Conservation (phyloP, 2,329 filamentous ascomycete genomes). For the Xylariales sp. region DNA sequence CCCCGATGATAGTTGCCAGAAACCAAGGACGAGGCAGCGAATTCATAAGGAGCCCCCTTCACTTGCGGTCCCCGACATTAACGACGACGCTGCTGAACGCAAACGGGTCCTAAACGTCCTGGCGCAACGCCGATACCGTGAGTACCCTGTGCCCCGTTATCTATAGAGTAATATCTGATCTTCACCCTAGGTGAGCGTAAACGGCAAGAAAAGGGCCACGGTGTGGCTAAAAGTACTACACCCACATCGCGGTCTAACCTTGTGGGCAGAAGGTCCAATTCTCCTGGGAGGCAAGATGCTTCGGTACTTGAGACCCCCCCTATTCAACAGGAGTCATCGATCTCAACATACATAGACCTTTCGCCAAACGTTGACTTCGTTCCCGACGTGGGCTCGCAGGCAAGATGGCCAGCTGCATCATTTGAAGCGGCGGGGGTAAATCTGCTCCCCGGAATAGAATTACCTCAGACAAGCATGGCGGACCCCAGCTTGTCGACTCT, state of each 20-base stretch:
- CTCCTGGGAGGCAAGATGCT: not conserved
- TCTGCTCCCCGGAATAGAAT: slow-evolving; percentile 15
- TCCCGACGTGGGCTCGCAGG: not conserved
- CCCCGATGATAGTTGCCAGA: slow-evolving; percentile 12
- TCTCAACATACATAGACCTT: slow-evolving; percentile 1
- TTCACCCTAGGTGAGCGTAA: slow-evolving; percentile 31
- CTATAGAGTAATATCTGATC: slow-evolving; percentile 15
- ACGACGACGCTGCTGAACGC: slow-evolving; percentile 63
- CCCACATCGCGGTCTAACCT: not conserved
- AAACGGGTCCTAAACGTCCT: slow-evolving; percentile 66
- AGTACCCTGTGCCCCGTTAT: slow-evolving; percentile 23
- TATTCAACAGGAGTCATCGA: not conserved
- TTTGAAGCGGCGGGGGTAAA: not conserved
- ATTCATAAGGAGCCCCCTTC: slow-evolving; percentile 54
- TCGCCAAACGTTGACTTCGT: not conserved
- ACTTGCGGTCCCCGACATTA: slow-evolving; percentile 60
- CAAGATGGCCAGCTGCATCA: slow-evolving; percentile 3
- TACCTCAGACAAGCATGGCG: not conserved
- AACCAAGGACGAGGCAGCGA: slow-evolving; percentile 52
- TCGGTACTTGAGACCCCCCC: slow-evolving; percentile 5
- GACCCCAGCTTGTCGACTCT: not conserved
- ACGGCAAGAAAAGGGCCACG: slow-evolving; percentile 24
- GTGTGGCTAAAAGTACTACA: slow-evolving; percentile 3
- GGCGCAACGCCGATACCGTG: slow-evolving; percentile 65
- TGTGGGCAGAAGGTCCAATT: not conserved